Percentiles rank a stretch among this genome's conserved stretches.
Evolutionary conservation across 2,329 filamentous ascomycete genomes (phyloP).

Genomic region (Dothiorella sarmentorum): DNA sequence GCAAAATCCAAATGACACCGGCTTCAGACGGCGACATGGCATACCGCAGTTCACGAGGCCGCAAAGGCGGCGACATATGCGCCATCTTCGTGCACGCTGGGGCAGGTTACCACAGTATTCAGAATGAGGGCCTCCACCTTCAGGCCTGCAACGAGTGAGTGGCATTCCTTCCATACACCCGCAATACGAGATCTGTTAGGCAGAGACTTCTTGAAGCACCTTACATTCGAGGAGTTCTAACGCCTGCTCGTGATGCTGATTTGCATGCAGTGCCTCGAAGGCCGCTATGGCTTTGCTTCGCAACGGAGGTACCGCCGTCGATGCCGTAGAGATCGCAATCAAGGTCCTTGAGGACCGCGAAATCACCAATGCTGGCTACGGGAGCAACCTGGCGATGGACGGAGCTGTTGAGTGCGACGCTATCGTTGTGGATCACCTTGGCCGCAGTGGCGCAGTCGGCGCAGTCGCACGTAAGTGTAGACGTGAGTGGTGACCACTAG

Average conservation of each 20-base stretch:
- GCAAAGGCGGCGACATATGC: conserved; percentile 27
- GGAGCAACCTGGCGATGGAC: conserved; percentile 89
- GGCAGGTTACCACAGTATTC: conserved; percentile 84
- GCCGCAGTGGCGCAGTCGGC: conserved; percentile 88
- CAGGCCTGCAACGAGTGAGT: conserved; percentile 84
- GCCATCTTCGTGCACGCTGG: conserved; percentile 96
- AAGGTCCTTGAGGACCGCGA: conserved; percentile 86
- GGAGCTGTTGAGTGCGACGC: conserved; percentile 94
- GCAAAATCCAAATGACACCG: too few species aligned
- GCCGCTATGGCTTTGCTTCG: conserved; percentile 78
- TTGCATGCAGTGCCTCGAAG: conserved; percentile 65
- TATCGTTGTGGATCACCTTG: conserved; percentile 84
- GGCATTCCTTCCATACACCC: too few species aligned
- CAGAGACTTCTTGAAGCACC: too few species aligned
- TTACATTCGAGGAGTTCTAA: too few species aligned
- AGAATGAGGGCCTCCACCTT: conserved; percentile 82
- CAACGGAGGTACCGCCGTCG: conserved; percentile 73
- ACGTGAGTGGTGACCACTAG: neutral
- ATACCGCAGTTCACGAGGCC: neutral
- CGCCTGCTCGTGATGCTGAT: conserved; percentile 19
- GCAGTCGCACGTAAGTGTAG: conserved; percentile 76
- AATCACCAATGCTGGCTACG: conserved; percentile 94
- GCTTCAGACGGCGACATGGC: neutral
- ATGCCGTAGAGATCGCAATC: conserved; percentile 87
- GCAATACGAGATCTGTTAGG: too few species aligned